Conservation (phyloP, 306 rosid species). For the Cucumis hystrix region DNA sequence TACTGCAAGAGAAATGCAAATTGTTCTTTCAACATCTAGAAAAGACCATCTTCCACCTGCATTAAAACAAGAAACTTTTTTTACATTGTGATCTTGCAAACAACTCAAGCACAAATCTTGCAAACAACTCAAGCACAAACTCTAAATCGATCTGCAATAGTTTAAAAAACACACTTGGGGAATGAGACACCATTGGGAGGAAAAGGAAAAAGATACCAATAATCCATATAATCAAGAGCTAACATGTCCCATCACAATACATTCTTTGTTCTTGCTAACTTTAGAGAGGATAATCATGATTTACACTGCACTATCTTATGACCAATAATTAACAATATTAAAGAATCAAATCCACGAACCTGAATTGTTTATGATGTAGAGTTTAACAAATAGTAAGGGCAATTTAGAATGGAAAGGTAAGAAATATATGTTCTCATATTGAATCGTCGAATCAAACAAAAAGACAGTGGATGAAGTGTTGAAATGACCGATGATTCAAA, state of each 20-base stretch:
- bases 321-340: background rate
- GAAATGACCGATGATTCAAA: constrained; percentile 3
- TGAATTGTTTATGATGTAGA: background rate
- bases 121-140: background rate
- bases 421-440: background rate
- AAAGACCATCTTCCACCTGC: constrained; percentile 18
- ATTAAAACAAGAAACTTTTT: no score
- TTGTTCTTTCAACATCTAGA: constrained; percentile 5
- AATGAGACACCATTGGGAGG: no score
- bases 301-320: background rate
- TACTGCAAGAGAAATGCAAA: constrained; percentile 5
- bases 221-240: no score
- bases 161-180: no score
- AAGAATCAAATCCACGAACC: background rate
- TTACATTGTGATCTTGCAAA: no score
- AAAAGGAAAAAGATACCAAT: no score
- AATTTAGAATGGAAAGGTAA: background rate
- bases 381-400: background rate
- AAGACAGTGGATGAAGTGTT: background rate
- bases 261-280: no score
- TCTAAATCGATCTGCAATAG: constrained; percentile 28
- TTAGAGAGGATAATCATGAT: background rate
- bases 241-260: no score
- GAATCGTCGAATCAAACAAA: background rate
- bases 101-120: no score